Evolutionary conservation across 371 early-diverging fungal species (phyloP).

Genomic region (Mucor indicus): DNA sequence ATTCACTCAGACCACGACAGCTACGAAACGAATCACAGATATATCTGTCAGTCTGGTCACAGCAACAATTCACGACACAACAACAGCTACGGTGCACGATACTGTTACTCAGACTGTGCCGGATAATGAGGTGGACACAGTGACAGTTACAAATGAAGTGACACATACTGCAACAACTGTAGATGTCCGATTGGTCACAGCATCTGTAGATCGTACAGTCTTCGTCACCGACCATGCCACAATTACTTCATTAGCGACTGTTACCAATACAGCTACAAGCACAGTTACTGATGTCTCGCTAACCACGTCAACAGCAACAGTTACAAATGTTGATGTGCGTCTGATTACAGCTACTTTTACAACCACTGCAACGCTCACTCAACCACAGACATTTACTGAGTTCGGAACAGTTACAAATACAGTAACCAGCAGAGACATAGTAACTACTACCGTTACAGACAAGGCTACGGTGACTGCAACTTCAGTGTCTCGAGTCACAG

Average conservation of each 20-base stretch:
- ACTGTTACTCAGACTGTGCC: conserved; percentile 1
- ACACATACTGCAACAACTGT: background rate
- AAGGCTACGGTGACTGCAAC: too few species aligned
- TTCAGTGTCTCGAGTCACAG: too few species aligned
- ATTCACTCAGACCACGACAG: background rate
- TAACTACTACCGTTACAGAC: too few species aligned
- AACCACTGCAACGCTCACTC: too few species aligned
- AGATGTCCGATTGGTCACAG: background rate
- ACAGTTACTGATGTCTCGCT: too few species aligned
- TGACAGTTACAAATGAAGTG: background rate
- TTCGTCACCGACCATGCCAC: too few species aligned
- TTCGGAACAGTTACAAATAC: too few species aligned
- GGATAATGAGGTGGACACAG: background rate
- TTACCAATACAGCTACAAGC: too few species aligned
- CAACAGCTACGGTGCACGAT: background rate
- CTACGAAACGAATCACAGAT: background rate
- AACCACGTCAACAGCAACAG: background rate
- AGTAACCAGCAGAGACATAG: too few species aligned
- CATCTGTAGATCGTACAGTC: too few species aligned
- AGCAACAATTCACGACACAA: background rate
- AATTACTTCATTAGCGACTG: too few species aligned
- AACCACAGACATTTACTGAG: too few species aligned
- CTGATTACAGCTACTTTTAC: background rate
- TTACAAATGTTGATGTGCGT: background rate
- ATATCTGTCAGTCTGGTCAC: background rate